Evolutionary conservation across 2,329 filamentous ascomycete species (phyloP), one percentile per base, ranked within the genome.

Genomic region (Parastagonospora avenae): DNA sequence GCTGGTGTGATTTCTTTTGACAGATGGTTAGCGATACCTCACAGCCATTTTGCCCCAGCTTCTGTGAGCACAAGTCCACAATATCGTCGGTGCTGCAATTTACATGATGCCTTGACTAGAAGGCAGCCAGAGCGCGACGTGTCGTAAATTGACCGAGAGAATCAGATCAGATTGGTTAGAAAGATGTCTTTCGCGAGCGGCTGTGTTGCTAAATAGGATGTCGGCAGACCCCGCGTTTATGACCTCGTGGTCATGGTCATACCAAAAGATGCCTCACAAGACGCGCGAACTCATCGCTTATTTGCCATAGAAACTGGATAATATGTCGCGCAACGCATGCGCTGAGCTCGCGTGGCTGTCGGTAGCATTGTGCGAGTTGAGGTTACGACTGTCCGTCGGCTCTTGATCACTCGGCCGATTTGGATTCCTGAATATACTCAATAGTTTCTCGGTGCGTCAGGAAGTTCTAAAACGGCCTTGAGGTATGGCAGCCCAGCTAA

Each of bases 321-420:
- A 15, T 28, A 14, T 29, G 29, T 29, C 36, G 35, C 57, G 56
- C 16, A 36, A 33, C 35, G 41, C 57, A 60, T 48, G 57, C 41
- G 55, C 42, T 47, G 35, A 40, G 37, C 48, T 58, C 54, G 51
- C 57, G 55, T 60, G 55, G 46, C 44, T 37, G 9, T 12, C 31
- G 16, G 54, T 57, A 32, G 30, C 37, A 50, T 57, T 33, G 19
- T 5, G 19, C 19, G 19, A 24, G 19, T 24, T 24, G 19, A 24
- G 19, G 19, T 24, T 24, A 24, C 19, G 19, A 24, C 19, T 24
- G 5, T 3, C 3, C 5, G 5, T 24, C 19, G 19, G 19, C 19
- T 24, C 19, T 24, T 24, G 3, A n/a, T 24, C 19, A 24, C 19
- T 24, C 19, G 19, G 19, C 19, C 19, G 19, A 24, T 24, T 24